Evolutionary conservation across 495 filamentous ascomycete genomes (phyloP), one percentile per base, ranked within the genome.

Genomic region (Haplographium delicatum): DNA sequence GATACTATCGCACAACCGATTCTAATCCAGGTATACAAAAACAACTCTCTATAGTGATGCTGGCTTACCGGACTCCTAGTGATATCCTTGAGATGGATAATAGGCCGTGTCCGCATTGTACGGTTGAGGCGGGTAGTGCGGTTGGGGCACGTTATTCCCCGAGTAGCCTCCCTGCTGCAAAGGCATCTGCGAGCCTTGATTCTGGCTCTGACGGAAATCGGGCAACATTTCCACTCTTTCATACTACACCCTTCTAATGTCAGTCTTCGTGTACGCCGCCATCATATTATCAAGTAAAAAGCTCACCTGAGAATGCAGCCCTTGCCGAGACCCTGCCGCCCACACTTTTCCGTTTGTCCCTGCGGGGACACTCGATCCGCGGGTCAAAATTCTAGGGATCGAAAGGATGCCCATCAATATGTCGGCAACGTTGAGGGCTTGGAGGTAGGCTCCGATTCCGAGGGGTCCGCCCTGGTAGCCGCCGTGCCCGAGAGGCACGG

Each of bases 391-490:
- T 20, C 34, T 6, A 22, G 47, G 47, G 2, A 50, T 26, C 19
- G 34, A 40, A 13, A 50, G 11, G 8, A 50, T 41, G 3, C 47
- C 47, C 20, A 15, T 4, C 6, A 50, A 16, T 11, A 50, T 40
- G 28, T 50, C 47, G 22, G 16, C 19, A 31, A 50, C 31, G 20
- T 50, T 41, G 20, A 50, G 19, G 4, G 47, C 47, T 11, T 50
- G 7, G 1, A 13, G n/a, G 20, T 50, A 50, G 3, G 47, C 47
- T 22, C 24, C 41, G 24, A 40, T 41, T 26, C 47, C 47, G 8
- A 50, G n/a, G 23, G 28, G 28, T 18, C 47, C 47, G 16, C 47
- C 47, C 28, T 40, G 34, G 37, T 50, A 41, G 22, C 47, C 47
- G 2, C 47, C 47, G 28, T 50, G 47, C 2, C 47, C 47, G 9